Conservation (phyloP, 257 asterid species). For the Fraxinus pennsylvanica region DNA sequence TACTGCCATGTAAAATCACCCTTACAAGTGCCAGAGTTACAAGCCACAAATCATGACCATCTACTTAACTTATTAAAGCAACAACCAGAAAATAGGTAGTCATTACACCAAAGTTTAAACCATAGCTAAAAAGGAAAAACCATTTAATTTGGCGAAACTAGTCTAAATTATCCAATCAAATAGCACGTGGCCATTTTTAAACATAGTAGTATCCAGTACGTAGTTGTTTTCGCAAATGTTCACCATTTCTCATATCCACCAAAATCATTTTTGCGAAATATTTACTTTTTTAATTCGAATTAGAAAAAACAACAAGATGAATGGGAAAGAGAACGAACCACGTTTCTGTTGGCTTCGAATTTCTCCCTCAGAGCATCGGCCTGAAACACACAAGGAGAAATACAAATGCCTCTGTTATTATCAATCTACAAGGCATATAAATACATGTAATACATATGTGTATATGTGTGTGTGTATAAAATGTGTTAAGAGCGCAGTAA, state of each 20-base stretch:
- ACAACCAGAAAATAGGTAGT: not conserved
- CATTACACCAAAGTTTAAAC: not conserved
- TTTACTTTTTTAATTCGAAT: not conserved
- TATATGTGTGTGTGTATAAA: not conserved
- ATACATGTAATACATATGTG: not conserved
- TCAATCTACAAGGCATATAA: not conserved
- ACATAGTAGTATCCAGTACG: not conserved
- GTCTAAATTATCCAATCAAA: not conserved
- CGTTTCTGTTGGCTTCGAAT: conserved; percentile 72
- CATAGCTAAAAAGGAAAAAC: not conserved
- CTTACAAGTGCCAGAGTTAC: too few relatives aligned
- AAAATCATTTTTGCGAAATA: not conserved
- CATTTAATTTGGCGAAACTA: too few relatives aligned
- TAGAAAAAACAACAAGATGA: not conserved
- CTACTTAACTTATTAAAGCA: not conserved
- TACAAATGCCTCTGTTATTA: not conserved
- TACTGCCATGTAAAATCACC: not conserved
- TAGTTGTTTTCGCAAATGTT: not conserved
- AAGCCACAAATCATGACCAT: not conserved
- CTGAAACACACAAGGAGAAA: conserved; percentile 34
- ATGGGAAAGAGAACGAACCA: conserved; percentile 49
- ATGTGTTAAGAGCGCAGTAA: conserved; percentile 33
- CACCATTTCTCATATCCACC: not conserved
- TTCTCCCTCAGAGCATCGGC: conserved; percentile 83
- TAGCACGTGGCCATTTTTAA: not conserved